A percentile compares a stretch with the other conserved stretches of the same genome.
Evolutionary conservation across 164 flowering plant species (phyloP).

Genomic region (Taxillus chinensis): DNA sequence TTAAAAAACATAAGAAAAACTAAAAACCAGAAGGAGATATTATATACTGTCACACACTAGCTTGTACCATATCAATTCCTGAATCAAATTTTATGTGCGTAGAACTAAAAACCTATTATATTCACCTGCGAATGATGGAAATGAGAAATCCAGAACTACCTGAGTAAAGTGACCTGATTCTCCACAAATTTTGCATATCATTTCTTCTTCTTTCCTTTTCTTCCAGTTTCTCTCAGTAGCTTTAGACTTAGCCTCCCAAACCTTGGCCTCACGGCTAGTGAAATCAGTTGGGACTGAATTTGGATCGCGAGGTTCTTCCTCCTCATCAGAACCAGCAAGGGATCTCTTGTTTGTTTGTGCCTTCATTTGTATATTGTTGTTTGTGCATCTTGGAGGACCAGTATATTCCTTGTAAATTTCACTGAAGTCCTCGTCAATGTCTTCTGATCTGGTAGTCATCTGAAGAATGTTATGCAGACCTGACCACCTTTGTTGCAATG

Average conservation of each 20-base stretch:
- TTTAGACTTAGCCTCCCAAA: constrained; percentile 98
- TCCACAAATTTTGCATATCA: constrained; percentile 98
- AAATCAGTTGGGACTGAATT: constrained; percentile 99
- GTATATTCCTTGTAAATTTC: constrained; percentile 96
- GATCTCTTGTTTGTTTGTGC: constrained; percentile 44
- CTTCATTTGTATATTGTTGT: constrained; percentile 28
- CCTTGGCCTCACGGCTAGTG: constrained; percentile 96
- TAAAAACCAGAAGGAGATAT: too few species aligned
- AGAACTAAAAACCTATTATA: too few species aligned
- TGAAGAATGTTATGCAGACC: neutral
- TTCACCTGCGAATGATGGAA: too few species aligned
- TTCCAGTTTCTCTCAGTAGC: constrained; percentile 99
- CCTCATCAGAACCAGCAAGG: constrained; percentile 58
- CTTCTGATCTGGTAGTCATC: constrained; percentile 65
- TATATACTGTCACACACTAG: too few species aligned
- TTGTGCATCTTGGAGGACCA: constrained; percentile 56
- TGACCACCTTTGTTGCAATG: neutral
- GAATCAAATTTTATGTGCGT: too few species aligned
- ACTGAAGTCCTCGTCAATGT: constrained; percentile 80
- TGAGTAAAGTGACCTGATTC: constrained; percentile 96
- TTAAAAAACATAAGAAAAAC: too few species aligned
- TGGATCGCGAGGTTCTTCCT: constrained; percentile 81
- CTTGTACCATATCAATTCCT: too few species aligned
- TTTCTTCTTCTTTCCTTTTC: constrained; percentile 96
- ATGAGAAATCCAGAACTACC: constrained; percentile 27